Conservation (phyloP, 164 flowering plant genomes). For the Cinnamomum micranthum region DNA sequence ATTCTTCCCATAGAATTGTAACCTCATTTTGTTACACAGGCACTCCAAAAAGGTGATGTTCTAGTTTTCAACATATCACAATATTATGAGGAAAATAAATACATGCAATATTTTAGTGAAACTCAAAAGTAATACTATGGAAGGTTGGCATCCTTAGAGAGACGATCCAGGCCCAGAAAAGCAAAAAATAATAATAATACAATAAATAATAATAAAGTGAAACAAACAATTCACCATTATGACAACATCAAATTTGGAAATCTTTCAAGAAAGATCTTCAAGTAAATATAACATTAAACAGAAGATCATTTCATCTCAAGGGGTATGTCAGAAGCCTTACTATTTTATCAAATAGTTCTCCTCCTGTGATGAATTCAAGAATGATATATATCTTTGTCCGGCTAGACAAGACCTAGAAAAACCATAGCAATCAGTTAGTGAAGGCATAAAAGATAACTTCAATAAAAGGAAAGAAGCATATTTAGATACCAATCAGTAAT, state of each 20-base stretch:
- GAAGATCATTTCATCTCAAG: neutral
- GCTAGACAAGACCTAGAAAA: conserved; percentile 78
- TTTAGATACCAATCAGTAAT: neutral
- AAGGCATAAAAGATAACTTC: neutral
- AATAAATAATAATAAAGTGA: too few relatives aligned
- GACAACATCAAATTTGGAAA: neutral
- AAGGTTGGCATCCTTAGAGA: too few relatives aligned
- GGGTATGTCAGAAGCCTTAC: conserved; percentile 42
- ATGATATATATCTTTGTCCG: conserved; percentile 80
- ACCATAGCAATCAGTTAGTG: neutral
- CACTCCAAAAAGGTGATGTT: too few relatives aligned
- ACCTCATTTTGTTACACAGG: too few relatives aligned
- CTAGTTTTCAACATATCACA: too few relatives aligned
- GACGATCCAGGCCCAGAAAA: too few relatives aligned
- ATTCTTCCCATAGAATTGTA: too few relatives aligned
- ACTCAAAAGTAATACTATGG: too few relatives aligned
- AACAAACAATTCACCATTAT: too few relatives aligned
- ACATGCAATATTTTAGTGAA: too few relatives aligned
- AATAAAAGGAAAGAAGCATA: neutral
- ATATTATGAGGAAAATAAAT: too few relatives aligned
- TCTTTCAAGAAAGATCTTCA: neutral
- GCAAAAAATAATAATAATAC: too few relatives aligned
- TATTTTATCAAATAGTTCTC: conserved; percentile 90
- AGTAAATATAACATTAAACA: neutral
- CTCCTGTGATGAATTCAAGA: conserved; percentile 88